Evolutionary conservation across 306 rosid species (phyloP).

Genomic region (Castanopsis chinensis): DNA sequence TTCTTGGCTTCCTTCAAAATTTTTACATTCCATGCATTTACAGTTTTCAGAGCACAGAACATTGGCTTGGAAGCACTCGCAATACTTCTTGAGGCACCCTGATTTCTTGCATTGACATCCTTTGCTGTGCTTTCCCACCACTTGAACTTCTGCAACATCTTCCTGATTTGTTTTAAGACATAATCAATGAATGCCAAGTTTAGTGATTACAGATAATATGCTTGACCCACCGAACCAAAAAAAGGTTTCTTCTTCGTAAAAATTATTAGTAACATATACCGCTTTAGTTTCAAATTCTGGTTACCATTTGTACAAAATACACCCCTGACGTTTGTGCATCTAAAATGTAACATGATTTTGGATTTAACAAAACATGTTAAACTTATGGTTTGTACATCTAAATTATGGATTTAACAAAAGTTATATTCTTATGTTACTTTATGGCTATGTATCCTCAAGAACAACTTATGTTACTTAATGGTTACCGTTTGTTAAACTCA

Average conservation of each 20-base stretch:
- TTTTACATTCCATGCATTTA: slow-evolving; percentile 78
- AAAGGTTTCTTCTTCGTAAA: background rate
- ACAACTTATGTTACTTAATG: no score
- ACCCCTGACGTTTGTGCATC: no score
- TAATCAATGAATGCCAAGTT: slow-evolving; percentile 18
- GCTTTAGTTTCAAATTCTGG: no score
- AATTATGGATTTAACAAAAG: no score
- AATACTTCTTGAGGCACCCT: slow-evolving; percentile 88
- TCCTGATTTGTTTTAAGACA: slow-evolving; percentile 47
- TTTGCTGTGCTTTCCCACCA: slow-evolving; percentile 76
- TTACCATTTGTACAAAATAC: no score
- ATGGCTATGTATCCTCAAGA: no score
- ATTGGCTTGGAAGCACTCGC: slow-evolving; percentile 85
- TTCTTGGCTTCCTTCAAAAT: slow-evolving; percentile 68
- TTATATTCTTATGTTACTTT: no score
- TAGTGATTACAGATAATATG: slow-evolving; percentile 20
- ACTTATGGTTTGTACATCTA: no score
- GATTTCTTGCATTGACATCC: slow-evolving; percentile 87
- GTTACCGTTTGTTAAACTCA: no score
- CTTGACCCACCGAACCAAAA: background rate
- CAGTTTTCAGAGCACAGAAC: slow-evolving; percentile 76
- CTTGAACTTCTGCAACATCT: slow-evolving; percentile 52
- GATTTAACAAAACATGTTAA: no score
- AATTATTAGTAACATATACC: background rate
- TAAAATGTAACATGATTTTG: no score